Percentiles rank a stretch among this genome's conserved stretches.
Conservation (phyloP, 2,329 filamentous ascomycete genomes). For the Akanthomyces lecanii region DNA sequence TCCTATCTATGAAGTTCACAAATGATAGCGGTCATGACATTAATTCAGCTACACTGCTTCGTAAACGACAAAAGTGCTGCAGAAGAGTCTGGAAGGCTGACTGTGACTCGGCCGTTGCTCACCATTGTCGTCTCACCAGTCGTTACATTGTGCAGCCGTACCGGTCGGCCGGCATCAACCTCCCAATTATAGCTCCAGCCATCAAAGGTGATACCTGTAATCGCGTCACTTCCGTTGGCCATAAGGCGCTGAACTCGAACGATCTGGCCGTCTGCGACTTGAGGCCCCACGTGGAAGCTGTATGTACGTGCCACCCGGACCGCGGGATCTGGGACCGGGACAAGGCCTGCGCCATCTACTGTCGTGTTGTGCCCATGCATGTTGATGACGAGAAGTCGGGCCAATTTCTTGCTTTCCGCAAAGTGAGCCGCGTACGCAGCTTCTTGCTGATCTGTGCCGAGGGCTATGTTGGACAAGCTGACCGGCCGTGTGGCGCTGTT, state of each 20-base stretch:
- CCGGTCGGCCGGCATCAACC: slow-evolving; percentile 48
- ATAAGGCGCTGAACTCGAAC: slow-evolving; percentile 44
- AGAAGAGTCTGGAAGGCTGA: slow-evolving; percentile 40
- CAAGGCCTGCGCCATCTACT: slow-evolving; percentile 32
- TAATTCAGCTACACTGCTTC: background rate
- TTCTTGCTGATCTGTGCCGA: slow-evolving; percentile 35
- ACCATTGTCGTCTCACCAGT: slow-evolving; percentile 40
- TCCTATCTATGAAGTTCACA: background rate
- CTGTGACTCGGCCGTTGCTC: slow-evolving; percentile 32
- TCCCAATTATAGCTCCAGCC: slow-evolving; percentile 59
- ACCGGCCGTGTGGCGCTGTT: slow-evolving; percentile 33
- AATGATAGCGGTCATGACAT: background rate
- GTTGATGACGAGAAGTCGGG: slow-evolving; percentile 53
- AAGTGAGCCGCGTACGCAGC: slow-evolving; percentile 46
- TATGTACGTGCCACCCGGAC: slow-evolving; percentile 28
- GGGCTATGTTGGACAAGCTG: slow-evolving; percentile 45
- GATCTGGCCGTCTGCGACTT: slow-evolving; percentile 28
- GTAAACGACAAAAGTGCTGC: slow-evolving; percentile 35
- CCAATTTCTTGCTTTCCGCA: slow-evolving; percentile 43
- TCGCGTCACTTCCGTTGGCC: slow-evolving; percentile 61
- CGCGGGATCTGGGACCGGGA: slow-evolving; percentile 24
- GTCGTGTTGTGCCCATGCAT: slow-evolving; percentile 57
- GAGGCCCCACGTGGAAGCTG: slow-evolving; percentile 38
- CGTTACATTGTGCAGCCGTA: slow-evolving; percentile 52
- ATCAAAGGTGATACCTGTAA: slow-evolving; percentile 58